Base-by-base conservation (phyloP, 1,284 basidiomycete species). In the Rhodotorula sp. region DNA sequence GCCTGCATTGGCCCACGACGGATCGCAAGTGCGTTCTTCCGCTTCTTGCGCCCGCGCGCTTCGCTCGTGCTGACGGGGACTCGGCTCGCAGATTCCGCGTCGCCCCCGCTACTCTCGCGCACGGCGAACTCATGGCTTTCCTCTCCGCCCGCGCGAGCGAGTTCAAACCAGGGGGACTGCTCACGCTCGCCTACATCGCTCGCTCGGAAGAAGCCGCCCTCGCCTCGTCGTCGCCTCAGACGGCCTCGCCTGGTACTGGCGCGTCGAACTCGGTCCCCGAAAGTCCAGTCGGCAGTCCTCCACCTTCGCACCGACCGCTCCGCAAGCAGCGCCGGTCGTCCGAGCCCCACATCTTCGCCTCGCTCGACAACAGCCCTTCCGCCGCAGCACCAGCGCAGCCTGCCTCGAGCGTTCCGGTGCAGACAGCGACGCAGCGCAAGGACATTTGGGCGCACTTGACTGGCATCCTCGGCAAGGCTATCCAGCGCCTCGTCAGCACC, bases 401-500 rank as follows among this genome's bases (percentile, higher is more conserved):
- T 4, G 6, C 15, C 15, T 16, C 52, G 52, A 16, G 30, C 11
- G 28, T 10, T 53, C 28, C 28, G 18, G 52, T 59, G 13, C 52
- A 31, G 6, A 26, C 31, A 22, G 58, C 67, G 57, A 65, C 63
- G 34, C 60, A 44, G 40, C 40, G 40, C 40, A 44, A 70, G 51
- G 80, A 81, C 63, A 78, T 81, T 37, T 81, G 80, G 80, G 75
- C 78, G 4, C 72, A 78, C 30, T 70, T 81, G 40, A 78, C 78
- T 58, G 77, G 78, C 50, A 76, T 79, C 56, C 74, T 81, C 4
- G 80, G 78, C 1, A 79, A 80, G 20, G 80, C 80, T 31, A 78
- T 81, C 44, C 81, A 81, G 72, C 72, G 81, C 8, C 74, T 81
- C 34, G 81, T 81, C 11, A 81, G 80, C 24, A 81, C 80, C 26